A percentile compares a stretch with the other conserved stretches of the same genome.
Evolutionary conservation across 2,329 filamentous ascomycete genomes (phyloP).

Genomic region (Aspergillus versicolor): DNA sequence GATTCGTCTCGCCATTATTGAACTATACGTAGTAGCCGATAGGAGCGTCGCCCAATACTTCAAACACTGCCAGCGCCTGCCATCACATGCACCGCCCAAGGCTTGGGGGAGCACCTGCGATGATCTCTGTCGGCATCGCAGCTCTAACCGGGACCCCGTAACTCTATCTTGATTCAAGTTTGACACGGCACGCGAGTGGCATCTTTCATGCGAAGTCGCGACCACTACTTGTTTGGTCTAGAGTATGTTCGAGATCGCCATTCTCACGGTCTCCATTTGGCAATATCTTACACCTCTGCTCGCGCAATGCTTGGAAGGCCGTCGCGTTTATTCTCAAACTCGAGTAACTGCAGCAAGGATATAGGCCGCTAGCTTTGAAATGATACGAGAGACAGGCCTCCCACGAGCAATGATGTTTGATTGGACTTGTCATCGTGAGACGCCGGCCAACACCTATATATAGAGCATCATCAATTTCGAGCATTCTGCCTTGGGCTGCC

Average conservation of each 20-base stretch:
- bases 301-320: background rate
- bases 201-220: constrained; percentile 1
- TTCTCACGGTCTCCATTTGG: background rate
- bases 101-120: background rate
- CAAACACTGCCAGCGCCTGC: background rate
- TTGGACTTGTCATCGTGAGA: constrained; percentile 5
- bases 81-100: background rate
- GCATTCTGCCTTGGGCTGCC: background rate
- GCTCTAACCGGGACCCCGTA: background rate
- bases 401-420: background rate
- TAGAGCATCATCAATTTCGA: constrained; percentile 1
- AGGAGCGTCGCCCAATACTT: no score
- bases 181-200: background rate
- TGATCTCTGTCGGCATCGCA: background rate
- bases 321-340: background rate
- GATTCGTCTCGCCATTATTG: background rate
- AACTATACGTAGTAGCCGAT: background rate
- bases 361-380: background rate
- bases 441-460: constrained; percentile 7
- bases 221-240: no score
- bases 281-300: background rate
- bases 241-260: background rate
- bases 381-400: background rate
- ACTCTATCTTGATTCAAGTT: constrained; percentile 6
- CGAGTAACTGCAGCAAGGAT: background rate